Base-by-base conservation (phyloP, 2,329 filamentous ascomycete genomes). In the Pyrenophora seminiperda region DNA sequence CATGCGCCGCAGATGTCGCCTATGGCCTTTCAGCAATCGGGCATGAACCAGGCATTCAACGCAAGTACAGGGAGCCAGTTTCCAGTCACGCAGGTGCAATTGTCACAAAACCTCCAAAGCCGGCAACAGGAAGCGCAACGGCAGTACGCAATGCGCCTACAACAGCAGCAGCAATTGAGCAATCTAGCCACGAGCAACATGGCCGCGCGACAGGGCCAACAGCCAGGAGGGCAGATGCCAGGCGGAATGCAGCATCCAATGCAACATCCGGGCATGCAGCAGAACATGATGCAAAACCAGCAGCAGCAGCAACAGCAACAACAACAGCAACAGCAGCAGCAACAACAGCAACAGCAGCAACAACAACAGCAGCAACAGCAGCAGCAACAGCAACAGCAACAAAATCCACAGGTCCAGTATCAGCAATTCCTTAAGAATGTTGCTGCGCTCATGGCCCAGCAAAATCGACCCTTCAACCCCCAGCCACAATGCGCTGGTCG, bases 101-200 rank as follows among this genome's bases (percentile, higher is more conserved):
- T 78, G 27, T 79, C 77, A 49, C 77, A 77, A 46, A 81, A 81
- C 51, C 76, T 81, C 18, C 73, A 76, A 49, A 68, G 64, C 20
- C 66, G 69, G 36, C 79, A 83, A 61, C 79, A 78, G 37, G 81
- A 89, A 56, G 87, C 90, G 32, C 87, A 90, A 65, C 86, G 91
- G 58, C 88, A 91, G 40, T 93, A 95, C 65, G 90, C 95, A 62
- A 89, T 95, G 84, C 88, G 90, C 53, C 74, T 95, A 43, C 89
- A 95, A 46, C 89, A 92, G 64, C 56, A 60, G 30, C 81, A 88
- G 32, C 84, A 87, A 56, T 77, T 82, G 62, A 71, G 77, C 57
- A 70, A 66, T 29, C 53, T 72, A 31, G 70, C 69, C 1, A 67
- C 72, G 14, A 72, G 65, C 52, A 73, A 73, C 50, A 68, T 73